These are phyloP conservation scores for Colletotrichum sp. DNA, from an alignment of 2,329 filamentous ascomycete species.

Conservation along the genomic window DNA sequence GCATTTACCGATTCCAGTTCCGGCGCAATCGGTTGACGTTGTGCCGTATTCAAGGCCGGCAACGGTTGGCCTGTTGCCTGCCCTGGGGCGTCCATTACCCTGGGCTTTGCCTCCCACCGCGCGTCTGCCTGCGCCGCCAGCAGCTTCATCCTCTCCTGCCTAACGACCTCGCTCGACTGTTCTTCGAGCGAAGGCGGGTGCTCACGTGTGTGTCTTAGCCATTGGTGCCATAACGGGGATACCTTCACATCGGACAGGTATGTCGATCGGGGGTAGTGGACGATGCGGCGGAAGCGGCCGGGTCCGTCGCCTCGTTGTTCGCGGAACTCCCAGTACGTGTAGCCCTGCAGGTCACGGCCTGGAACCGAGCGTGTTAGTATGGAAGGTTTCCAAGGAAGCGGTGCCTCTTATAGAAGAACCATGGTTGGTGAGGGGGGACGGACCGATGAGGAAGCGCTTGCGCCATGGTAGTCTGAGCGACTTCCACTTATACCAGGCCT, in stretches of 20 bases:
- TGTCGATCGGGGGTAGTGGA: slow-evolving; percentile 59
- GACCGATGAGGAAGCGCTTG: slow-evolving; percentile 66
- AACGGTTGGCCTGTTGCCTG: slow-evolving; percentile 29
- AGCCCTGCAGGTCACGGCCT: slow-evolving; percentile 70
- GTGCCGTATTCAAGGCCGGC: slow-evolving; percentile 28
- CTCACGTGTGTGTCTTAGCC: slow-evolving; percentile 65
- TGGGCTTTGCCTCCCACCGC: slow-evolving; percentile 66
- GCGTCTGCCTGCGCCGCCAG: slow-evolving; percentile 68
- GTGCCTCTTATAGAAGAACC: neutral
- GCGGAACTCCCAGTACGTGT: slow-evolving; percentile 74
- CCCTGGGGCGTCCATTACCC: slow-evolving; percentile 47
- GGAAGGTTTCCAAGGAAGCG: neutral
- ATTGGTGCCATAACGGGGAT: slow-evolving; percentile 71
- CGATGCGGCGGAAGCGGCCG: slow-evolving; percentile 64
- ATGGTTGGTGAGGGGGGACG: slow-evolving; percentile 24
- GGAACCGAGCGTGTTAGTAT: slow-evolving; percentile 4
- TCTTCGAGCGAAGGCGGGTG: slow-evolving; percentile 62
- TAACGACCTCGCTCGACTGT: slow-evolving; percentile 56
- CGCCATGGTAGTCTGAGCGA: slow-evolving; percentile 67
- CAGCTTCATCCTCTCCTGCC: slow-evolving; percentile 57
- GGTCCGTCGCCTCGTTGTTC: slow-evolving; percentile 46
- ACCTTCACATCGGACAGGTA: slow-evolving; percentile 62
- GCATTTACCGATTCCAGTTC: slow-evolving; percentile 10
- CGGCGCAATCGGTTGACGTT: slow-evolving; percentile 11
- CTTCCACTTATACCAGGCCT: slow-evolving; percentile 67